These are phyloP conservation scores for Bromus sterilis DNA, from an alignment of 176 grass and related monocot genomes.

Conservation along the genomic window DNA sequence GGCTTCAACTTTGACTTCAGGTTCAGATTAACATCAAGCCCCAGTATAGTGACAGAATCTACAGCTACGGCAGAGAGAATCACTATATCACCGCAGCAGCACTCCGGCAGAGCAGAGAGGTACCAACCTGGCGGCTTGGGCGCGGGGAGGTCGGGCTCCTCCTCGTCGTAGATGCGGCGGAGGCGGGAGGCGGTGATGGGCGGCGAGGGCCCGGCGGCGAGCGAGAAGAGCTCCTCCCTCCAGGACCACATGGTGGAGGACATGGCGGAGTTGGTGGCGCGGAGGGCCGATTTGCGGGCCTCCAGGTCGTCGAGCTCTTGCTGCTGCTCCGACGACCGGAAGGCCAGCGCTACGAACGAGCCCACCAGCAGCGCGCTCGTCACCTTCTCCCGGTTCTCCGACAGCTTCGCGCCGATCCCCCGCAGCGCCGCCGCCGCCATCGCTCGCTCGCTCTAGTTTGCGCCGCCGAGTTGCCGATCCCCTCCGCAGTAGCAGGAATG, in stretches of 20 bases:
- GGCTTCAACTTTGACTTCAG: background rate
- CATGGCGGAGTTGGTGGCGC: conserved; percentile 43
- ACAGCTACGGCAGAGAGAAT: background rate
- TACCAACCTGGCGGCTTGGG: conserved; percentile 5
- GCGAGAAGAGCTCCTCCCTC: conserved; percentile 65
- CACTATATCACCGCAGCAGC: background rate
- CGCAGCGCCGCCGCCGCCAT: conserved; percentile 57
- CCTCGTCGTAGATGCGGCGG: conserved; percentile 74
- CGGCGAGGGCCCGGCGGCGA: conserved; percentile 41
- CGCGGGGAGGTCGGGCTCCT: conserved; percentile 9
- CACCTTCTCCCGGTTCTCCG: conserved; percentile 46
- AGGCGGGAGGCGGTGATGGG: conserved; percentile 65
- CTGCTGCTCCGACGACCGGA: conserved; percentile 62
- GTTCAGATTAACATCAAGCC: background rate
- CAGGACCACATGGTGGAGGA: conserved; percentile 71
- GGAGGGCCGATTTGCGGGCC: conserved; percentile 57
- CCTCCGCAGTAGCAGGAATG: background rate
- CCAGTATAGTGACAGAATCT: background rate
- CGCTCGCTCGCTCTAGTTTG: background rate
- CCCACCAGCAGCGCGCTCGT: conserved; percentile 48
- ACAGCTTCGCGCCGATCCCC: conserved; percentile 33
- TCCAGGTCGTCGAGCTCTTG: conserved; percentile 56
- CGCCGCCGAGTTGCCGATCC: background rate
- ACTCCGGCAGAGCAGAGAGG: background rate
- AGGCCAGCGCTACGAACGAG: conserved; percentile 41